Conservation (phyloP, 768 basidiomycete genomes). For the Pleurotus ostreatus region DNA sequence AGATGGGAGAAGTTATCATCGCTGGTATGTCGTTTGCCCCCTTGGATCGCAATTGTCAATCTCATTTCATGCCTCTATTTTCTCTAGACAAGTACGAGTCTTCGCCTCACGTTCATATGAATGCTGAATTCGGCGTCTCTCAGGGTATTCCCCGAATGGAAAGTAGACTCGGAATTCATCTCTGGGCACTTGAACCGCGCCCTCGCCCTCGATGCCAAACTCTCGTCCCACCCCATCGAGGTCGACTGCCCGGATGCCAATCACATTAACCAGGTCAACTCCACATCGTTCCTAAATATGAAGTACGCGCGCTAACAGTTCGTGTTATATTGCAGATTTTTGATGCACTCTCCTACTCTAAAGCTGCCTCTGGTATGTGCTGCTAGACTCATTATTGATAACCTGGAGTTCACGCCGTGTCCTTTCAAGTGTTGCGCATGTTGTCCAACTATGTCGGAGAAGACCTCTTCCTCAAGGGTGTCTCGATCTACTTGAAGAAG, state of each 20-base stretch:
- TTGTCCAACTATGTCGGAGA: slow-evolving; percentile 85
- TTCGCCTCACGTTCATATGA: slow-evolving; percentile 1
- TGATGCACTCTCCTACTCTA: slow-evolving; percentile 83
- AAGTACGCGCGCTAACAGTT: neutral
- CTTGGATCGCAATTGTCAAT: neutral
- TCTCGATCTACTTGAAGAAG: slow-evolving; percentile 88
- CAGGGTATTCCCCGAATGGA: slow-evolving; percentile 84
- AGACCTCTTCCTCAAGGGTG: slow-evolving; percentile 81
- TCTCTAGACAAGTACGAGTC: slow-evolving; percentile 48
- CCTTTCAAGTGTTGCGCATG: slow-evolving; percentile 83
- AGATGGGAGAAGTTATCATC: slow-evolving; percentile 89
- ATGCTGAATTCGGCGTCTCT: neutral
- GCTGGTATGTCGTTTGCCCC: slow-evolving; percentile 43
- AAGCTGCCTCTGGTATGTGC: slow-evolving; percentile 66
- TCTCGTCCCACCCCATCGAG: slow-evolving; percentile 90
- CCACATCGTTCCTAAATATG: neutral
- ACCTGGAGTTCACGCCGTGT: neutral
- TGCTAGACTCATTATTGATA: neutral
- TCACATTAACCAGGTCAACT: slow-evolving; percentile 66
- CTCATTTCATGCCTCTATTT: neutral
- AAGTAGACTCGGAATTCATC: slow-evolving; percentile 77
- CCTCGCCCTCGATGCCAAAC: slow-evolving; percentile 75
- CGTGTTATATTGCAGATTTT: slow-evolving; percentile 57
- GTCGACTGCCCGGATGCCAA: slow-evolving; percentile 86
- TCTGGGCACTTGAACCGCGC: slow-evolving; percentile 74